phyloP scores from a whole-genome alignment of 768 basidiomycete genomes.

The Calocera viscosa region DNA sequence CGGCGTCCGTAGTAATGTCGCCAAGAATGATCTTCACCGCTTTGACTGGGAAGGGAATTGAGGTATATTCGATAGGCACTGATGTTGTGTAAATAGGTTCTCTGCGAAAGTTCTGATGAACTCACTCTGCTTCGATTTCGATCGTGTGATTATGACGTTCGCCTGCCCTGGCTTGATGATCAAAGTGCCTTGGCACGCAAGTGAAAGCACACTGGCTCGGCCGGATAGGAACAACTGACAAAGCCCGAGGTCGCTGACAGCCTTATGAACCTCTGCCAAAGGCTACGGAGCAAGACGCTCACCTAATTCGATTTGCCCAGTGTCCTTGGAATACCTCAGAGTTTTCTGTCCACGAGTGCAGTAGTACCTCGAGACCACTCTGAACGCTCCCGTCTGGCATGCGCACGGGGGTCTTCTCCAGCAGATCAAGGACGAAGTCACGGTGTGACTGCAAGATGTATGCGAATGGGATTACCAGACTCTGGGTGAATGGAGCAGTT shows the following conservation, averaged over 20 bases:
- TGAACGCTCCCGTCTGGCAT: conserved; percentile 32
- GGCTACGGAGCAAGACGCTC: conserved; percentile 9
- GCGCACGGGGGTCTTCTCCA: conserved; percentile 50
- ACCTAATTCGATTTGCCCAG: conserved; percentile 76
- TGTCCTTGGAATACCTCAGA: conserved; percentile 88
- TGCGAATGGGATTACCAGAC: conserved; percentile 82
- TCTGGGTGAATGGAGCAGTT: conserved; percentile 89
- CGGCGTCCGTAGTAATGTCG: conserved; percentile 70
- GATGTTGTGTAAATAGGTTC: neutral
- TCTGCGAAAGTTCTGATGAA: conserved; percentile 10
- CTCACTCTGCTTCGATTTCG: conserved; percentile 74
- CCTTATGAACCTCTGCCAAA: neutral
- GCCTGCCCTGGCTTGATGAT: conserved; percentile 69
- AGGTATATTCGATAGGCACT: conserved; percentile 82
- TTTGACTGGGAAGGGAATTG: conserved; percentile 80
- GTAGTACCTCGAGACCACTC: conserved; percentile 70
- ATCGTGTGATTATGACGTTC: conserved; percentile 94
- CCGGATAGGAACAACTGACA: conserved; percentile 56
- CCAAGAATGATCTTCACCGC: conserved; percentile 78
- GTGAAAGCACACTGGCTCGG: conserved; percentile 49
- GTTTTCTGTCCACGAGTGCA: conserved; percentile 90
- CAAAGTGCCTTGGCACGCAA: conserved; percentile 83
- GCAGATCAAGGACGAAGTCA: conserved; percentile 60
- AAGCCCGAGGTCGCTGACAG: conserved; percentile 57
- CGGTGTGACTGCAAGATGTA: conserved; percentile 83